These are phyloP conservation scores for Kwoniella sp. DNA, from an alignment of 768 basidiomycete genomes.

Conservation along the genomic window DNA sequence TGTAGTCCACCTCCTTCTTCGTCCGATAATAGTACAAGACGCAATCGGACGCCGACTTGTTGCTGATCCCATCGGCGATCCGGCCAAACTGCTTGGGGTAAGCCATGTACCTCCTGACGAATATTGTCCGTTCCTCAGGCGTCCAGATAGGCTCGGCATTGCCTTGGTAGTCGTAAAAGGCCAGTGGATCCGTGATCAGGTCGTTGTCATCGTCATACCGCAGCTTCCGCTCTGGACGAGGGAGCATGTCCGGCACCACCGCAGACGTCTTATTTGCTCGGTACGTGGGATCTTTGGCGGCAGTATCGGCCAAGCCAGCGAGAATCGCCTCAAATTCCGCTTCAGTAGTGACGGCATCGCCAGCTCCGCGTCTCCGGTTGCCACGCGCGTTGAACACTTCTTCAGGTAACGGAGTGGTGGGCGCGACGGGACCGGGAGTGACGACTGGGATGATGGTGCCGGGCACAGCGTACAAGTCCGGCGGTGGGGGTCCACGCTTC, in stretches of 20 bases:
- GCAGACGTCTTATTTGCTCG: conserved; percentile 83
- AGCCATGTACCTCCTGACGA: conserved; percentile 73
- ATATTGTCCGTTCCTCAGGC: conserved; percentile 70
- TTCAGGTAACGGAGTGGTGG: conserved; percentile 30
- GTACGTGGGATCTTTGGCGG: conserved; percentile 81
- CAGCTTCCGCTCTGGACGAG: conserved; percentile 13
- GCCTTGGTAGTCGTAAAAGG: conserved; percentile 65
- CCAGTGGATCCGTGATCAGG: conserved; percentile 66
- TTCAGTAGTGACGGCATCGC: conserved; percentile 88
- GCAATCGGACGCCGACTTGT: conserved; percentile 84
- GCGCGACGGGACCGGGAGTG: conserved; percentile 27
- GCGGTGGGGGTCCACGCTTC: conserved; percentile 34
- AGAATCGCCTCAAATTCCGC: conserved; percentile 97
- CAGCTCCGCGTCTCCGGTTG: conserved; percentile 50
- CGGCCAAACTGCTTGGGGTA: conserved; percentile 94
- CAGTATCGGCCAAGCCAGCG: conserved; percentile 85
- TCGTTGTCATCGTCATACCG: conserved; percentile 80
- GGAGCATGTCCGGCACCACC: conserved; percentile 76
- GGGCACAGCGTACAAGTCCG: conserved; percentile 30
- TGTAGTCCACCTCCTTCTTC: conserved; percentile 66
- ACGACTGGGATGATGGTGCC: conserved; percentile 23
- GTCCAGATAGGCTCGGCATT: conserved; percentile 85
- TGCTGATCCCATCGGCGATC: conserved; percentile 67
- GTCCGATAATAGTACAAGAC: conserved; percentile 91
- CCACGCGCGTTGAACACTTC: conserved; percentile 31